Evolutionary conservation across 257 asterid species (phyloP).

Genomic region (Ajuga chamaepitys): DNA sequence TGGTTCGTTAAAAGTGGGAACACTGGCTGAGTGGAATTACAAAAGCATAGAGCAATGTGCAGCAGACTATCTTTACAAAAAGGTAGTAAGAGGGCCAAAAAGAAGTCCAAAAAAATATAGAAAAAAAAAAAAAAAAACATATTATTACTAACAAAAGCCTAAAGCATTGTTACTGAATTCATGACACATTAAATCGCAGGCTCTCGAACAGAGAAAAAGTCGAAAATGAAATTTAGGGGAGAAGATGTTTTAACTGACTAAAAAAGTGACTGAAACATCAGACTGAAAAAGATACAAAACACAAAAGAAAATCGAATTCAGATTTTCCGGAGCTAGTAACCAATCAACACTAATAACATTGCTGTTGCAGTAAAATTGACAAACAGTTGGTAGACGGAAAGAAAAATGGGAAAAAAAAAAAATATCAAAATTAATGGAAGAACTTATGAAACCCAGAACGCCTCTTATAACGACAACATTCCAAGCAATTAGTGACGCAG

Average conservation of each 20-base stretch:
- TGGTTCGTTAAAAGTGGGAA: constrained; percentile 14
- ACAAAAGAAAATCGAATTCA: background rate
- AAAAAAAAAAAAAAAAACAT: too few relatives aligned
- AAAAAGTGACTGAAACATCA: constrained; percentile 7
- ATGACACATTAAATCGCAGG: constrained; percentile 18
- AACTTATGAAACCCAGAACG: background rate
- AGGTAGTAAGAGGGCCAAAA: constrained; percentile 17
- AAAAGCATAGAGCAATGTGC: constrained; percentile 14
- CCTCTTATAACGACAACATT: background rate
- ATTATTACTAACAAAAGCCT: too few relatives aligned
- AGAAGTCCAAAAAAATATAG: too few relatives aligned
- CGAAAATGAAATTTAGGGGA: constrained; percentile 16
- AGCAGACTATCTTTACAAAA: constrained; percentile 26
- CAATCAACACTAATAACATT: background rate
- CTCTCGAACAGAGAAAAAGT: constrained; percentile 17
- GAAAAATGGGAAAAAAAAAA: background rate
- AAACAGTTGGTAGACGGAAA: background rate
- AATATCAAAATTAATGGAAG: background rate
- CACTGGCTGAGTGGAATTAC: constrained; percentile 9
- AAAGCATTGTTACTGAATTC: constrained; percentile 14
- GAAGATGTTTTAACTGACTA: background rate
- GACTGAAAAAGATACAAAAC: background rate
- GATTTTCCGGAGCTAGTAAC: background rate
- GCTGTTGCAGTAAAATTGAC: background rate
- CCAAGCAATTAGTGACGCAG: constrained; percentile 4